These are phyloP conservation scores for Kwoniella sp. DNA, from an alignment of 768 basidiomycete species.

Conservation along the genomic window DNA sequence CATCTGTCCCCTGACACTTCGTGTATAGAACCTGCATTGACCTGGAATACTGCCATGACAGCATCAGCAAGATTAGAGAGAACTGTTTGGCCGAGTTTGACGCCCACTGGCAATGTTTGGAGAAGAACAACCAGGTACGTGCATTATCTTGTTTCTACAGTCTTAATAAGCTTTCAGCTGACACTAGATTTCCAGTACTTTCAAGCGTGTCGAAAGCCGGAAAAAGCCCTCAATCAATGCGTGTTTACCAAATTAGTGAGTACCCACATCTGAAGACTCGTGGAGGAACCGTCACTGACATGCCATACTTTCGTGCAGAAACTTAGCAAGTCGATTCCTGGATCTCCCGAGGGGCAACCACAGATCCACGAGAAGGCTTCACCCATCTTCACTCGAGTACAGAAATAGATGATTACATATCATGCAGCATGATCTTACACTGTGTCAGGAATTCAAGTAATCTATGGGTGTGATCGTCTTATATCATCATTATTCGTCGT, in stretches of 20 bases:
- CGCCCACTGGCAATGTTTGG: constrained; percentile 90
- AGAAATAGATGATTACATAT: constrained; percentile 64
- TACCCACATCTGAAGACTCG: constrained; percentile 31
- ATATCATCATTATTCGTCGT: constrained; percentile 30
- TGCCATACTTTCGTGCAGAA: constrained; percentile 63
- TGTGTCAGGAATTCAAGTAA: background rate
- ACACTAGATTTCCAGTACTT: constrained; percentile 72
- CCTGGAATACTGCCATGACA: constrained; percentile 49
- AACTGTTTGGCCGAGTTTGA: constrained; percentile 85
- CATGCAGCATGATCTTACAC: constrained; percentile 27
- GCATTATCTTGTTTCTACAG: background rate
- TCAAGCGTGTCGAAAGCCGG: constrained; percentile 82
- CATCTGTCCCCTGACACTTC: too few species aligned
- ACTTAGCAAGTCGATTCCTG: constrained; percentile 86
- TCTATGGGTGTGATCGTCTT: too few species aligned
- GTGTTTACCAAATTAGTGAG: constrained; percentile 94
- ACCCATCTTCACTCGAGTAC: constrained; percentile 78
- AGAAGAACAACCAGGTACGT: constrained; percentile 88
- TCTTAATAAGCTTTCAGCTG: too few species aligned
- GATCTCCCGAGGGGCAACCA: constrained; percentile 74
- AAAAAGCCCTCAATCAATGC: constrained; percentile 85
- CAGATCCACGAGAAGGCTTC: constrained; percentile 86
- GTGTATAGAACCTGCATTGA: background rate
- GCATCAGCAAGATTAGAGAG: constrained; percentile 90
- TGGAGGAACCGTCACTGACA: constrained; percentile 9